Conservation (phyloP, 495 filamentous ascomycete species). For the Trichoderma erinaceum region DNA sequence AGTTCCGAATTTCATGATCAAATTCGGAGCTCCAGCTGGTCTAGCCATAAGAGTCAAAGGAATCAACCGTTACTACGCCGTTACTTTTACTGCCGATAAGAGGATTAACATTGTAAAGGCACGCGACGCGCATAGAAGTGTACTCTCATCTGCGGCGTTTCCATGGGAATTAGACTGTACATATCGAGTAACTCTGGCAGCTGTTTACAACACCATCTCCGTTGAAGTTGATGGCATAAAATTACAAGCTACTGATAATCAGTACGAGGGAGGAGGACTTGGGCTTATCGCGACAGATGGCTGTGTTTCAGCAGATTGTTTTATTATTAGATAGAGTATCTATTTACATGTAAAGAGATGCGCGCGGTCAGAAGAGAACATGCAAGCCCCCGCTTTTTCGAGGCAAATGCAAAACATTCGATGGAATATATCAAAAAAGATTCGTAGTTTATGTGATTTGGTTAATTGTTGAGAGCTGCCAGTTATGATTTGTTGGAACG, state of each 20-base stretch:
- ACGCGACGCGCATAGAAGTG: constrained; percentile 19
- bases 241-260: background rate
- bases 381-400: no score
- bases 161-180: constrained; percentile 23
- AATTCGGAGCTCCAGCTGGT: constrained; percentile 21
- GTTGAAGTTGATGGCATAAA: background rate
- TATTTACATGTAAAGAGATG: background rate
- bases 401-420: no score
- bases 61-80: constrained; percentile 26
- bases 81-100: constrained; percentile 19
- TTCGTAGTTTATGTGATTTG: no score
- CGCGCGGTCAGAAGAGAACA: no score
- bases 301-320: background rate
- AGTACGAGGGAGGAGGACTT: background rate
- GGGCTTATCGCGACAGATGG: background rate
- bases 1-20: constrained; percentile 20
- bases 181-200: constrained; percentile 21
- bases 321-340: background rate
- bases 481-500: background rate
- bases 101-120: constrained; percentile 22
- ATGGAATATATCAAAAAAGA: no score
- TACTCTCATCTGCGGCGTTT: constrained; percentile 17
- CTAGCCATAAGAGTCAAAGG: constrained; percentile 24
- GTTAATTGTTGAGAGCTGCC: background rate
- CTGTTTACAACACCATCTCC: no score